A percentile compares a stretch with the other conserved stretches of the same genome.
Conservation (phyloP, 768 basidiomycete species). For the Omphalotus guepiniiformis region DNA sequence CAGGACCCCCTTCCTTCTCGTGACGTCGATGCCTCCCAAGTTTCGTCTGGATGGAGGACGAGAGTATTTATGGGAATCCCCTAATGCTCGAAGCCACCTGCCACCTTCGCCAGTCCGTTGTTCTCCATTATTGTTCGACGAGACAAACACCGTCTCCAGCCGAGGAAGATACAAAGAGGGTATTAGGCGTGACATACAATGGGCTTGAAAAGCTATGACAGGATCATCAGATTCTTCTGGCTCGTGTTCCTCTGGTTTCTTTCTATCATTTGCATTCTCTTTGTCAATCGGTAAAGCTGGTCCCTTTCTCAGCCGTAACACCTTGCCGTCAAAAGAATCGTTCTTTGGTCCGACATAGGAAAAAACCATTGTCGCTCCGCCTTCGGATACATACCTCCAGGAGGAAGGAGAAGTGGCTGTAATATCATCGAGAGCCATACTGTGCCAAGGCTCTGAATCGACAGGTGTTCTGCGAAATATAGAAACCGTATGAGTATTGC, state of each 20-base stretch:
- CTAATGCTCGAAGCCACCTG: no score
- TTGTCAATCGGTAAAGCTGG: slow-evolving; percentile 21
- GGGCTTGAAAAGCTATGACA: slow-evolving; percentile 54
- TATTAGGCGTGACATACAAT: slow-evolving; percentile 63
- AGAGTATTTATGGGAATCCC: no score
- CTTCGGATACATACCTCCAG: slow-evolving; percentile 90
- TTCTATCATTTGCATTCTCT: no score
- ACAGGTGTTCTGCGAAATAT: no score
- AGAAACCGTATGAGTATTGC: no score
- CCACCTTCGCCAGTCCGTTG: no score
- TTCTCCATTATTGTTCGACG: no score
- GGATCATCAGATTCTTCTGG: no score
- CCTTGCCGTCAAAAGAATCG: slow-evolving; percentile 53
- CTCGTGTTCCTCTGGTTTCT: no score
- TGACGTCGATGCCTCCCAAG: slow-evolving; percentile 59
- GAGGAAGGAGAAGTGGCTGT: slow-evolving; percentile 34
- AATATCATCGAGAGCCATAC: neutral
- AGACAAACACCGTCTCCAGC: slow-evolving; percentile 44
- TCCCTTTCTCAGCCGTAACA: slow-evolving; percentile 74
- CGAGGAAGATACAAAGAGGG: slow-evolving; percentile 55
- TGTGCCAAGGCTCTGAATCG: no score
- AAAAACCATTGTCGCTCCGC: slow-evolving; percentile 89
- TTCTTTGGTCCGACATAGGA: slow-evolving; percentile 62
- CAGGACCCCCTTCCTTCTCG: slow-evolving; percentile 54
- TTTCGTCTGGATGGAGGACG: no score